phyloP scores from a whole-genome alignment of 805 yeast species.

The Candida railenensis region DNA sequence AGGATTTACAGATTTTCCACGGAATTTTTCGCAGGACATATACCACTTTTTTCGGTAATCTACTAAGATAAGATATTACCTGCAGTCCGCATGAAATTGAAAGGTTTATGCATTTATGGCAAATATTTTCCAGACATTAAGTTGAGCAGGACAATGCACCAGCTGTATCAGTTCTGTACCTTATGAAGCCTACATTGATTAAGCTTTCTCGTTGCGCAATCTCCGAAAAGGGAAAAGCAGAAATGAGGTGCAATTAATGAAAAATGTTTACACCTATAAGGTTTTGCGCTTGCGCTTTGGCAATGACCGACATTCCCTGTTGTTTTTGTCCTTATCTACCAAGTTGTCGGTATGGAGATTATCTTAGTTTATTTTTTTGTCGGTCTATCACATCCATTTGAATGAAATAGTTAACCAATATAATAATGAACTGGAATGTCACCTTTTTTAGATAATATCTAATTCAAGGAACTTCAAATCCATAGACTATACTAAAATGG shows the following conservation, averaged over 20 bases:
- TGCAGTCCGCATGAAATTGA: too few species aligned
- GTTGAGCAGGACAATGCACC: too few species aligned
- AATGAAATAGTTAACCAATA: not conserved
- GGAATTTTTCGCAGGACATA: not conserved
- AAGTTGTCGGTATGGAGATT: too few species aligned
- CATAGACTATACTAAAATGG: not conserved
- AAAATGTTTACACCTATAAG: not conserved
- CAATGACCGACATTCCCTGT: not conserved
- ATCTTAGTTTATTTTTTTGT: too few species aligned
- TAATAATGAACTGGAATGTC: not conserved
- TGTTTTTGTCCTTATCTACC: not conserved
- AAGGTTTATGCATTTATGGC: too few species aligned
- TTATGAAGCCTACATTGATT: not conserved
- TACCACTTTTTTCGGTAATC: too few species aligned
- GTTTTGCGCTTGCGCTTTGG: not conserved
- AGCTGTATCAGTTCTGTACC: not conserved
- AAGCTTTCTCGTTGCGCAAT: not conserved
- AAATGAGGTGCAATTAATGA: not conserved
- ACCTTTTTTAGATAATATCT: too few species aligned
- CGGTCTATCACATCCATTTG: too few species aligned
- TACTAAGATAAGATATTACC: too few species aligned
- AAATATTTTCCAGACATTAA: too few species aligned
- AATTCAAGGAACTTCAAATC: too few species aligned
- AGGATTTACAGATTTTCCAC: not conserved
- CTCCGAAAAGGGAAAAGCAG: not conserved